Evolutionary conservation across 1,284 basidiomycete genomes (phyloP), one percentile per base, ranked within the genome.

Genomic region (Amylostereum areolatum): DNA sequence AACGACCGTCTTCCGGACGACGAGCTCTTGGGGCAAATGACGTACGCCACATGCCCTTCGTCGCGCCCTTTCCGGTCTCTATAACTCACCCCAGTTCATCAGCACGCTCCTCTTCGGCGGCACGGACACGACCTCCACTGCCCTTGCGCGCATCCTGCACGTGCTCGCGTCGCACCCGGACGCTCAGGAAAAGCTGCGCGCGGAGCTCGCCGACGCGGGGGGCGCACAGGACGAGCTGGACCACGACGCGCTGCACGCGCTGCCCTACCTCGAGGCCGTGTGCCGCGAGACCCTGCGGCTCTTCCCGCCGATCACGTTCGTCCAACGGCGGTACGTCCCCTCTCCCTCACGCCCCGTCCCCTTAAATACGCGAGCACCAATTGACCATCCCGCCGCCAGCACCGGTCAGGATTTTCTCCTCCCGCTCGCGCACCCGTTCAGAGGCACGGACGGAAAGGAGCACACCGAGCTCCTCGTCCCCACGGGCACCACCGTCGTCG

Each of bases 251-350:
- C 53, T 76, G 5, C 65, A 61, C 45, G 56, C 53, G 0, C 59
- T 75, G 4, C 71, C 71, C 1, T 69, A 64, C 57, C 62, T 78
- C 1, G 74, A 78, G 52, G 71, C 73, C 2, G 67, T 76, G 2
- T 59, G 72, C 6, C 72, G 71, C 45, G 75, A 78, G 54, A 75
- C 73, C 3, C 56, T 77, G 46, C 59, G 74, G 47, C 48, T 76
- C 12, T 69, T 71, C 52, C 70, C 73, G 9, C 71, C 72, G 5
- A 68, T 73, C 9, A 68, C 71, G 11, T 72, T 72, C 49, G 68
- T 74, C 12, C 62, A 68, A 7, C 61, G 73, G 49, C 67, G 63
- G 72, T 73, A 56, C 56, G 71, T 60, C 25, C 34, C 11, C 8
- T 41, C 30, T 18, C 25, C 6, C 25, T 24, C 36, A 24, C 11